These are phyloP conservation scores for Trichoderma asperelloides DNA, from an alignment of 495 filamentous ascomycete genomes.

Conservation along the genomic window DNA sequence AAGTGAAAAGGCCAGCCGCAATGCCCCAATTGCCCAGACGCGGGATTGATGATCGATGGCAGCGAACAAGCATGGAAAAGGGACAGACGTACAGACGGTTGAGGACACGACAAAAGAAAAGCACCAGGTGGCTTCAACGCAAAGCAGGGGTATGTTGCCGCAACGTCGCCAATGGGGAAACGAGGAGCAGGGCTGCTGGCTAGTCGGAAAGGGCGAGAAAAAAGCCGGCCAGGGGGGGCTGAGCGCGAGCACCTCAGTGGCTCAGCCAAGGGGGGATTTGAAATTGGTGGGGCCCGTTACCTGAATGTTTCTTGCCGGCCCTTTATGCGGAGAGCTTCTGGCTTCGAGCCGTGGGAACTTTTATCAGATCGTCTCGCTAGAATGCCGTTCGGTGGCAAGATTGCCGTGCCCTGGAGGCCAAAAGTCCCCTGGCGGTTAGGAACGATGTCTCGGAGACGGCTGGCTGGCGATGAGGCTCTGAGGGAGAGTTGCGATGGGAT, in stretches of 20 bases:
- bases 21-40: not conserved
- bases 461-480: too few relatives aligned
- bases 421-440: too few relatives aligned
- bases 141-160: not conserved
- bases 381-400: not conserved
- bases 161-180: not conserved
- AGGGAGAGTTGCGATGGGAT: too few relatives aligned
- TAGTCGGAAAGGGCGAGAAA: not conserved
- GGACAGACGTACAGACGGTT: not conserved
- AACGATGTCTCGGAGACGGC: too few relatives aligned
- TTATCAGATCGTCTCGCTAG: not conserved
- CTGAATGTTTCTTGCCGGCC: not conserved
- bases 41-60: not conserved
- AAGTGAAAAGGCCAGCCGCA: not conserved
- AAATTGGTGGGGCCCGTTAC: too few relatives aligned
- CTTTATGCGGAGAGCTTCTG: not conserved
- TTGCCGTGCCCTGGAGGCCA: not conserved
- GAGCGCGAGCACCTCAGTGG: not conserved
- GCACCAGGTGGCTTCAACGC: conserved; percentile 17
- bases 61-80: not conserved
- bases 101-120: conserved; percentile 4
- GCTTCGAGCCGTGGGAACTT: not conserved
- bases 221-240: not conserved
- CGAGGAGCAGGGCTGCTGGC: not conserved
- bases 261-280: not conserved